Evolutionary conservation across 1,139 yeast species (phyloP), one percentile per base, ranked within the genome.

Genomic region (Kodamaea arcana): DNA sequence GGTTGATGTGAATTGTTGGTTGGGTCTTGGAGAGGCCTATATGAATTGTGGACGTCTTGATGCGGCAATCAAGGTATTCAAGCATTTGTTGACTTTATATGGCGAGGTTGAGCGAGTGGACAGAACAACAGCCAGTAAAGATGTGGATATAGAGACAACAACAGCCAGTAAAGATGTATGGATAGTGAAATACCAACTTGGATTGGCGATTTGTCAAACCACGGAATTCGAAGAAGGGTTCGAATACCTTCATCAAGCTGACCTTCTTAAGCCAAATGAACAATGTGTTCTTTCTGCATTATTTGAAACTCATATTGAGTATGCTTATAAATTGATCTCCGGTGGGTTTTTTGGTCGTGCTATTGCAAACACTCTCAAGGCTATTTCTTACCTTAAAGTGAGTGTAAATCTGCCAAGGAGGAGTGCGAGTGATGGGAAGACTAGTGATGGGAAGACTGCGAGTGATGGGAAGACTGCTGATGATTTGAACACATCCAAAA

Each of bases 21-120:
- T 84, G 17, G 97, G 97, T 0, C 65, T 92, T 25, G 98, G 98
- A 15, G 98, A 94, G 56, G 94, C 97, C 0, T 92, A 92, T 54
- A 69, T 73, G 38, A 76, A 80, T 30, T 78, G 94, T 57, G 98
- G 98, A 4, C 72, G 96, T 43, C 65, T 81, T 32, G 92, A 84
- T 40, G 95, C 97, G 2, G 87, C 96, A 0, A 71, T 75, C 7
- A 88, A 84, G 52, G 97, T 94, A 1, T 85, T 88, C 49, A 69
- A 65, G 26, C 79, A 80, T 41, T 87, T 92, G 0, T 51, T 75
- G 27, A 63, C 68, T 16, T 47, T 84, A 13, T 74, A 75, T 24
- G 72, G 70, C 41, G 46, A 47, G 5, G n/a, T n/a, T n/a, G n/a
- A n/a, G n/a, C n/a, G n/a, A n/a, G n/a, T n/a, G n/a, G n/a, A n/a